Conservation (phyloP, 2,329 filamentous ascomycete species). For the Plectosphaerella plurivora region DNA sequence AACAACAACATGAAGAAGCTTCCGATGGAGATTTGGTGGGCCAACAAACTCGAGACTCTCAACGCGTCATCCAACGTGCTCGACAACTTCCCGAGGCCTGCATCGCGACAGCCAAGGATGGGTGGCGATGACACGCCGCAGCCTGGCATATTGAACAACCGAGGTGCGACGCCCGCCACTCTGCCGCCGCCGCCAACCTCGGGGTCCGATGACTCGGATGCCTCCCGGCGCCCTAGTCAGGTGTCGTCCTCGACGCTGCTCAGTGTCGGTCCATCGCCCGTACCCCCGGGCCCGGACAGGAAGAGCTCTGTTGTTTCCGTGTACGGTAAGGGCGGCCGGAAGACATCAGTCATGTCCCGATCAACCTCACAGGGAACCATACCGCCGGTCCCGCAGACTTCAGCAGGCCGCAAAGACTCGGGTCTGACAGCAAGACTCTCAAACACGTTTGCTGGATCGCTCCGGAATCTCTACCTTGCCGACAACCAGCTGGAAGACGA, state of each 20-base stretch:
- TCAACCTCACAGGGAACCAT: constrained; percentile 41
- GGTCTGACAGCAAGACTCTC: constrained; percentile 73
- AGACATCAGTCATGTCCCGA: constrained; percentile 77
- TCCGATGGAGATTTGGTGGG: constrained; percentile 94
- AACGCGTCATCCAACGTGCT: constrained; percentile 96
- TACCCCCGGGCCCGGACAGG: constrained; percentile 53
- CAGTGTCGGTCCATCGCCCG: constrained; percentile 71
- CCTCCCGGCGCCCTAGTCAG: constrained; percentile 73
- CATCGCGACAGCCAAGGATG: constrained; percentile 62
- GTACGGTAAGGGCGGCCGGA: constrained; percentile 73
- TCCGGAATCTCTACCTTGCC: constrained; percentile 81
- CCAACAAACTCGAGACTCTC: constrained; percentile 80
- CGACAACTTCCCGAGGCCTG: constrained; percentile 83
- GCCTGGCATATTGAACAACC: constrained; percentile 30
- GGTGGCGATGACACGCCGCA: constrained; percentile 42
- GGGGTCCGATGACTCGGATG: constrained; percentile 75
- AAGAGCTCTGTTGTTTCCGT: constrained; percentile 84
- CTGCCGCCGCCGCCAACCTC: constrained; percentile 54
- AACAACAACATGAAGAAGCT: constrained; percentile 90
- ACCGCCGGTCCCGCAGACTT: constrained; percentile 46
- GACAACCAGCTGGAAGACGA: constrained; percentile 95
- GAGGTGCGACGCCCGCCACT: constrained; percentile 32
- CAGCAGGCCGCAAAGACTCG: constrained; percentile 74
- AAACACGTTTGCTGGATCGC: constrained; percentile 82
- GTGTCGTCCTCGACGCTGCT: constrained; percentile 66